Evolutionary conservation across 768 basidiomycete species (phyloP).

Genomic region (Boletus fagicola): DNA sequence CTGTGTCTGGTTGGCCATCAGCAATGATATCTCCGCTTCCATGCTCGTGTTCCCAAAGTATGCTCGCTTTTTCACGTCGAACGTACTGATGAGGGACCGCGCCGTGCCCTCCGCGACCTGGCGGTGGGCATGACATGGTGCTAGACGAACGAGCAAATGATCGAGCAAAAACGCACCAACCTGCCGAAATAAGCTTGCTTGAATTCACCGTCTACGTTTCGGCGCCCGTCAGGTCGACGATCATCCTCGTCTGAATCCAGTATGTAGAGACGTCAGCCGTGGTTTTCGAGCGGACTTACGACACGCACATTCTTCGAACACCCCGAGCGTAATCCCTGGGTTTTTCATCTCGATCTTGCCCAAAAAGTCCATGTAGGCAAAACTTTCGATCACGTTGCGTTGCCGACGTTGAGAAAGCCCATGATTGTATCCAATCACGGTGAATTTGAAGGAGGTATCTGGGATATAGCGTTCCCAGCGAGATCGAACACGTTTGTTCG

Average conservation of each 20-base stretch:
- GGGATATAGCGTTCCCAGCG: conserved; percentile 60
- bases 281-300: background rate
- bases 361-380: conserved; percentile 79
- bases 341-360: conserved; percentile 81
- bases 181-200: conserved; percentile 78
- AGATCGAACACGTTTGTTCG: conserved; percentile 41
- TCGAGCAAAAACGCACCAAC: conserved; percentile 60
- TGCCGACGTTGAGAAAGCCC: conserved; percentile 68
- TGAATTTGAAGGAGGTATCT: conserved; percentile 78
- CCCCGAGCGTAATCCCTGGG: conserved; percentile 69
- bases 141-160: background rate
- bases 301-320: conserved; percentile 84
- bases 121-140: background rate
- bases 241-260: conserved; percentile 46
- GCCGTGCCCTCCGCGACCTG: conserved; percentile 65
- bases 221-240: conserved; percentile 45
- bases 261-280: background rate
- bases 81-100: conserved; percentile 62
- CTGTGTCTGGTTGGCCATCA: conserved; percentile 96
- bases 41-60: conserved; percentile 98
- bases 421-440: conserved; percentile 71
- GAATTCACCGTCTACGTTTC: conserved; percentile 67
- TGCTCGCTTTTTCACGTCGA: conserved; percentile 84
- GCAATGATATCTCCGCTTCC: conserved; percentile 91
- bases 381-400: conserved; percentile 67